Percentiles rank a stretch among this genome's conserved stretches.
Evolutionary conservation across 2,329 filamentous ascomycete genomes (phyloP).

Genomic region (Sclerotinia sclerotiorum): DNA sequence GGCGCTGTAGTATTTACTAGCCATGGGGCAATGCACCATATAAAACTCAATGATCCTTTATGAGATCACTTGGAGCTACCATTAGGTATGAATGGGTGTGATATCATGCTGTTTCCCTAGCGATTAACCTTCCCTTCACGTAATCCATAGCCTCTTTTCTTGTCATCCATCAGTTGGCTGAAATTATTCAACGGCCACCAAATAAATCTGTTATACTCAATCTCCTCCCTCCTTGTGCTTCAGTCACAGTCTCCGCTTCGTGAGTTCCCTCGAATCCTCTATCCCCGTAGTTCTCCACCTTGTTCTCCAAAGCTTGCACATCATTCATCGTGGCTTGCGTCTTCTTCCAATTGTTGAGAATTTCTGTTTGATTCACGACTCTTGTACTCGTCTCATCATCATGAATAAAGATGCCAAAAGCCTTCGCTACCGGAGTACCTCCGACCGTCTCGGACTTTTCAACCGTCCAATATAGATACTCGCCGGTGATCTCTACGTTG

Average conservation of each 20-base stretch:
- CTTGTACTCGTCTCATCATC: slow-evolving; percentile 50
- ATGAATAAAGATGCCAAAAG: slow-evolving; percentile 57
- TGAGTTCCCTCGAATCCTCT: slow-evolving; percentile 24
- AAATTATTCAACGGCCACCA: slow-evolving; percentile 1
- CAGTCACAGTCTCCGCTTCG: slow-evolving; percentile 8
- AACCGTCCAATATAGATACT: slow-evolving; percentile 51
- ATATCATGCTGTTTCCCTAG: background rate
- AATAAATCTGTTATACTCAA: slow-evolving; percentile 17
- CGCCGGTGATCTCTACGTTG: slow-evolving; percentile 62
- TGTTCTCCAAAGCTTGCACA: slow-evolving; percentile 15
- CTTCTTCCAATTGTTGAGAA: slow-evolving; percentile 36
- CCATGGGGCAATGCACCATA: background rate
- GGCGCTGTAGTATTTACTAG: background rate
- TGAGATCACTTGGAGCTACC: background rate
- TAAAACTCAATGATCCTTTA: background rate
- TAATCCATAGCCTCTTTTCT: background rate
- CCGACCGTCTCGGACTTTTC: slow-evolving; percentile 15
- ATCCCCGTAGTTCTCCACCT: slow-evolving; percentile 27
- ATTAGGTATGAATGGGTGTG: background rate
- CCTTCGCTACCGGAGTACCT: slow-evolving; percentile 37
- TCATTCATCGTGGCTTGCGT: slow-evolving; percentile 8
- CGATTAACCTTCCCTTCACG: background rate
- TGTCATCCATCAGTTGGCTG: background rate
- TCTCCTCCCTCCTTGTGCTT: slow-evolving; percentile 6
- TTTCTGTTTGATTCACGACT: slow-evolving; percentile 34